Base-by-base conservation (phyloP, 2,329 filamentous ascomycete species). In the Diplodia scrobiculata region DNA sequence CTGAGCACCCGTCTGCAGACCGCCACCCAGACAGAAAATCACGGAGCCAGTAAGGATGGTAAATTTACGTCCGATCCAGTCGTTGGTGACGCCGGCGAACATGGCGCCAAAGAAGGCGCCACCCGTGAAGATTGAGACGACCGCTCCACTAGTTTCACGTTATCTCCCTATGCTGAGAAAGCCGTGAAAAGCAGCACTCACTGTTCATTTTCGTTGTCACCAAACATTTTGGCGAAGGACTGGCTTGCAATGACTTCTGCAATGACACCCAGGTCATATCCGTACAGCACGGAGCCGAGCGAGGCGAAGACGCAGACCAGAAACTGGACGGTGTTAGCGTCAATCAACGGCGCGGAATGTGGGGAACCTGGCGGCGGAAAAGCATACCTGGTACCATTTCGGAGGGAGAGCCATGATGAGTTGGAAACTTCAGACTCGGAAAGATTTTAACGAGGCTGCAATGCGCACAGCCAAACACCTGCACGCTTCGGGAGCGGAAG, bases 51-150 rank as follows among this genome's bases (percentile, higher is more conserved):
- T 78, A 55, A 90, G 77, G 70, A 94, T 94, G 2, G 90, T 92
- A 75, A 80, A 80, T 74, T 89, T 86, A 70, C 91, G 85, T 51
- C 91, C 91, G 1, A 91, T 77, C 66, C 74, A 80, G 74, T 92
- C 87, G 68, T 87, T 87, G 41, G 79, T 71, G 1, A 85, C 83
- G 67, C 90, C 91, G 47, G 87, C 90, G 41, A 86, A 78, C 36
- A 80, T 79, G 29, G 89, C 87, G 9, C 89, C 90, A 69, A 89
- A 84, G 78, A 91, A 91, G 25, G 90, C 90, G 52, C 90, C 87
- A 2, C 84, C 89, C 0, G 91, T 94, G 75, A 94, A 93, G 67
- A 92, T 83, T 1, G 89, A 90, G 0, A 93, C 90, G 0, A 92
- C 88, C 3, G 89, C 85, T 63, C 89, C 90, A 45, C 83, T 88